A percentile compares a stretch with the other conserved stretches of the same genome.
Conservation (phyloP, 2,329 filamentous ascomycete genomes). For the Xylariaceae sp. region DNA sequence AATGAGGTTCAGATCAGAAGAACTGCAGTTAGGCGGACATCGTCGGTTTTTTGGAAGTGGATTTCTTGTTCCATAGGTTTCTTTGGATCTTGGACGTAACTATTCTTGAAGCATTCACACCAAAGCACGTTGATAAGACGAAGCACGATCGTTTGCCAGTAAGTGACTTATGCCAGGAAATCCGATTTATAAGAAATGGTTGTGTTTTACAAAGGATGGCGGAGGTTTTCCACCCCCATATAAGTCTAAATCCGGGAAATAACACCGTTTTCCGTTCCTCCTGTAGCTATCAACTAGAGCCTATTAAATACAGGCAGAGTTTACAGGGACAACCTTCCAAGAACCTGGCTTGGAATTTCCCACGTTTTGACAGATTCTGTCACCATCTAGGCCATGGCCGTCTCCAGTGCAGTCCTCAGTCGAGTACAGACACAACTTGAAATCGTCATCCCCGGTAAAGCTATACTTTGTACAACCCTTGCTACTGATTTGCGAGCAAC, state of each 20-base stretch:
- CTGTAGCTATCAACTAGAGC: not conserved
- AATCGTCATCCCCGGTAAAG: not conserved
- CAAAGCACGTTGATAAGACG: not conserved
- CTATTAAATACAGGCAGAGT: not conserved
- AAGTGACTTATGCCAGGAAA: not conserved
- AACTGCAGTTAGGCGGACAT: not conserved
- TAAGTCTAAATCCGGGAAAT: not conserved
- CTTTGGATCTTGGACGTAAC: not conserved
- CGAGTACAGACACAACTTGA: not conserved
- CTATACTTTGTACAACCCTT: not conserved
- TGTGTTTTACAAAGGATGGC: not conserved
- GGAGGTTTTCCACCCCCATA: not conserved
- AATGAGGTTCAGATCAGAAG: not conserved
- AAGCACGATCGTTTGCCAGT: not conserved
- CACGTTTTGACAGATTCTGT: not conserved
- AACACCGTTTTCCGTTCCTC: not conserved
- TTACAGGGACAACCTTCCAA: not conserved
- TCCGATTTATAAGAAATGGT: not conserved
- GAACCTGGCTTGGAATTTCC: not conserved
- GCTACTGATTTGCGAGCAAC: not conserved
- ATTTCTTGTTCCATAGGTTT: not conserved
- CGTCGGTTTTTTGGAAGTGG: not conserved
- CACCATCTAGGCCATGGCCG: not conserved
- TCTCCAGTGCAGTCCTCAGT: slow-evolving; percentile 1
- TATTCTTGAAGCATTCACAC: not conserved